A percentile compares a stretch with the other conserved stretches of the same genome.
Evolutionary conservation across 1,284 basidiomycete species (phyloP).

Genomic region (Porogramme epimiltina): DNA sequence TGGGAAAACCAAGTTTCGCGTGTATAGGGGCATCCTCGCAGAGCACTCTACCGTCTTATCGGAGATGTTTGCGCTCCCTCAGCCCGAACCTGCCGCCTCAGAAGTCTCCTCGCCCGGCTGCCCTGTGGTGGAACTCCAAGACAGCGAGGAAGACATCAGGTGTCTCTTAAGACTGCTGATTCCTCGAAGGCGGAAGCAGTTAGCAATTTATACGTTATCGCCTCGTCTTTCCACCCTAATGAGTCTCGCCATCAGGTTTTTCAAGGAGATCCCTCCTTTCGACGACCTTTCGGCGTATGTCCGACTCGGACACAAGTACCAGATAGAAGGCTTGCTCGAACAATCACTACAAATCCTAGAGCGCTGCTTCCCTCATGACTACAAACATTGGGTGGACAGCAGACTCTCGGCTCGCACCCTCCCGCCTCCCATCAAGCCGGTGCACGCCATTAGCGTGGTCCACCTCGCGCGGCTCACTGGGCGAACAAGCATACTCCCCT

Average conservation of each 20-base stretch:
- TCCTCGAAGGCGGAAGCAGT: background rate
- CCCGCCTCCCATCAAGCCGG: no score
- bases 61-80: slow-evolving; percentile 19
- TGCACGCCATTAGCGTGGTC: background rate
- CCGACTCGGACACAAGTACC: slow-evolving; percentile 7
- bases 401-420: no score
- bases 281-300: background rate
- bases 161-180: background rate
- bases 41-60: slow-evolving; percentile 20
- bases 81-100: slow-evolving; percentile 6
- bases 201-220: background rate
- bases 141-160: background rate
- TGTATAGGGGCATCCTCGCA: slow-evolving; percentile 18
- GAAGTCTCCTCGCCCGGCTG: background rate
- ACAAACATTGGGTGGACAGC: background rate
- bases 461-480: background rate
- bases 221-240: background rate
- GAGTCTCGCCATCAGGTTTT: background rate
- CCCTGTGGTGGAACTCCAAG: background rate
- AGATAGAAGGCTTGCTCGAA: background rate
- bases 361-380: background rate
- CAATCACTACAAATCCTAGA: background rate
- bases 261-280: background rate
- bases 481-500: no score
- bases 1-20: slow-evolving; percentile 12